These are phyloP conservation scores for Turnera subulata DNA, from an alignment of 345 rosid genomes.

Conservation along the genomic window DNA sequence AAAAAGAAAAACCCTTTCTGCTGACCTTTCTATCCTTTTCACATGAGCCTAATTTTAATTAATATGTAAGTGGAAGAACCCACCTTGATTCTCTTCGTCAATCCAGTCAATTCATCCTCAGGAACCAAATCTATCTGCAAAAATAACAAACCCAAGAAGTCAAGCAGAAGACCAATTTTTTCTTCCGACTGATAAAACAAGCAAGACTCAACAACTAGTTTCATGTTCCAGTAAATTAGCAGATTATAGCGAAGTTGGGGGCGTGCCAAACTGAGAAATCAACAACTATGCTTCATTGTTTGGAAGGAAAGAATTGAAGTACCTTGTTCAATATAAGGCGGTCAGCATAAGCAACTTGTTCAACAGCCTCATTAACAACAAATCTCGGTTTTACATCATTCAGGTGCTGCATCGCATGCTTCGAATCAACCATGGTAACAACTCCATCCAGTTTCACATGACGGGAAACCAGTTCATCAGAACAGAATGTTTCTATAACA, in stretches of 20 bases:
- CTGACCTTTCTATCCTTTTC: neutral
- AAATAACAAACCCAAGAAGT: neutral
- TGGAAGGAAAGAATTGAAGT: slow-evolving; percentile 3
- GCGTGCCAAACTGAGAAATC: neutral
- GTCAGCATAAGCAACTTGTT: slow-evolving; percentile 78
- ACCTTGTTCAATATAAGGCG: slow-evolving; percentile 76
- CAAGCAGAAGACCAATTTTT: neutral
- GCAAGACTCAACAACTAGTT: too few relatives aligned
- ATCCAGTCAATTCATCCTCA: slow-evolving; percentile 43
- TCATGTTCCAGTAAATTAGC: too few relatives aligned
- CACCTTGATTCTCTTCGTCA: slow-evolving; percentile 61
- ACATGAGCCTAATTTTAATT: neutral
- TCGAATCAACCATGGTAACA: slow-evolving; percentile 72
- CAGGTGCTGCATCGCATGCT: slow-evolving; percentile 66
- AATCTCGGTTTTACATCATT: slow-evolving; percentile 71
- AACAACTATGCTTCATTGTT: neutral
- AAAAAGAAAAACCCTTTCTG: too few relatives aligned
- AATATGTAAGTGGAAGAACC: neutral
- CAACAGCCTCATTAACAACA: slow-evolving; percentile 75
- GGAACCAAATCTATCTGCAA: slow-evolving; percentile 67
- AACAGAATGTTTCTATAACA: slow-evolving; percentile 65
- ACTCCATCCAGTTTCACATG: slow-evolving; percentile 68
- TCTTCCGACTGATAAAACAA: too few relatives aligned
- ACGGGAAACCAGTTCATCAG: slow-evolving; percentile 58
- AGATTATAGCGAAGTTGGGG: too few relatives aligned